phyloP scores from a whole-genome alignment of 73 alveolate species.

The Paramecium tetraurelia region DNA sequence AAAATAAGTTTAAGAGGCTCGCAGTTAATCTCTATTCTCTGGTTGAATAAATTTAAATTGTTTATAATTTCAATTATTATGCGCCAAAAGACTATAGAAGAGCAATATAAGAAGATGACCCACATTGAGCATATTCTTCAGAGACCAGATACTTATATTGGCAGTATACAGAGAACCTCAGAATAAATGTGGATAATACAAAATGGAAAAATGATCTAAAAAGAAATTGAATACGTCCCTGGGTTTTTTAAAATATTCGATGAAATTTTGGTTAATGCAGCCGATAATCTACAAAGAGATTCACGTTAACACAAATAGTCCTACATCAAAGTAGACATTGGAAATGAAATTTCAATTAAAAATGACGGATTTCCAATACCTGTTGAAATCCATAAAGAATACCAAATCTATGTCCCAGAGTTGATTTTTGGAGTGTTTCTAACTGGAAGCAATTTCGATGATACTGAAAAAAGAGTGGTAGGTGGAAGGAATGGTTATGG shows the following conservation, averaged over 20 bases:
- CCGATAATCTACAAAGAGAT: slow-evolving; percentile 97
- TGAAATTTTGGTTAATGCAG: slow-evolving; percentile 99
- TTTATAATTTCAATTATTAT: not conserved
- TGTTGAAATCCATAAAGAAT: slow-evolving; percentile 89
- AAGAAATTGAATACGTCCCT: slow-evolving; percentile 91
- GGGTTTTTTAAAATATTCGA: slow-evolving; percentile 94
- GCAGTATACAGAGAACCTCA: slow-evolving; percentile 71
- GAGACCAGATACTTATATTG: slow-evolving; percentile 99
- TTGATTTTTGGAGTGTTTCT: slow-evolving; percentile 94
- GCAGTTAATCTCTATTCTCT: not conserved
- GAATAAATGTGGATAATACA: slow-evolving; percentile 85
- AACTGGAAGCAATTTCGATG: slow-evolving; percentile 98
- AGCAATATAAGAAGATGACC: slow-evolving; percentile 88
- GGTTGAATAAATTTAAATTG: not conserved
- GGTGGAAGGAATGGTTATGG: slow-evolving; percentile 99
- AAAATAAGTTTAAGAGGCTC: not conserved
- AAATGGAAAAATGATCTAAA: slow-evolving; percentile 74
- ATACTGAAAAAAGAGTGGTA: slow-evolving; percentile 94
- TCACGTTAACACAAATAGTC: slow-evolving; percentile 69
- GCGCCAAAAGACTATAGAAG: slow-evolving; percentile 75
- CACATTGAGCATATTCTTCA: slow-evolving; percentile 91
- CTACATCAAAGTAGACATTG: slow-evolving; percentile 86
- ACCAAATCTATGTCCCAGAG: slow-evolving; percentile 96
- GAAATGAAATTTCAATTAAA: slow-evolving; percentile 77
- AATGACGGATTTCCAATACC: slow-evolving; percentile 98